These are phyloP conservation scores for Lodderomyces orthopsilosis DNA, from an alignment of 1,139 yeast species.

Conservation along the genomic window DNA sequence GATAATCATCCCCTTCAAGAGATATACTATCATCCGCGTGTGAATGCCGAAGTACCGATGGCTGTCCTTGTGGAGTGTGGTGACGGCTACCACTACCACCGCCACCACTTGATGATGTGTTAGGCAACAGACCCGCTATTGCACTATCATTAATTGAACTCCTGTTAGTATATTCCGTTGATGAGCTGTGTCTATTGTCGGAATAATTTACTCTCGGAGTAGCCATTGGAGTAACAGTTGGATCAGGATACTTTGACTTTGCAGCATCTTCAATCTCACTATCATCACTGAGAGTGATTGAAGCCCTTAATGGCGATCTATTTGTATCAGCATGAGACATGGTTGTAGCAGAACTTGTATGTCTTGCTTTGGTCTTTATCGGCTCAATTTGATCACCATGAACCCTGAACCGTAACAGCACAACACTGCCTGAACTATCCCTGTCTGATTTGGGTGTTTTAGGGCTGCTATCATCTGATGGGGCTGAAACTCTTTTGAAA, in stretches of 20 bases:
- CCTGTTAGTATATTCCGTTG: slow-evolving; percentile 3
- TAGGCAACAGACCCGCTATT: slow-evolving; percentile 12
- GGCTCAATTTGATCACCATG: slow-evolving; percentile 11
- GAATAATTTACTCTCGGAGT: slow-evolving; percentile 8
- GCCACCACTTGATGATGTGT: slow-evolving; percentile 5
- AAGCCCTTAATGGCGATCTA: slow-evolving; percentile 10
- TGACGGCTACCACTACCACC: neutral
- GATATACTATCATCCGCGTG: neutral
- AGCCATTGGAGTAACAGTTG: slow-evolving; percentile 13
- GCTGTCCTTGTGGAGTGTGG: slow-evolving; percentile 3
- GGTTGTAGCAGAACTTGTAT: slow-evolving; percentile 8
- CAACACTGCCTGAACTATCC: slow-evolving; percentile 7
- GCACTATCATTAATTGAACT: slow-evolving; percentile 6
- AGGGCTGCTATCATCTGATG: slow-evolving; percentile 4
- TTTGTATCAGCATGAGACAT: slow-evolving; percentile 6
- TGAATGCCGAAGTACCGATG: neutral
- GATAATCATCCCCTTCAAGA: neutral
- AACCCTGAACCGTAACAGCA: slow-evolving; percentile 7
- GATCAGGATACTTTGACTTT: slow-evolving; percentile 13
- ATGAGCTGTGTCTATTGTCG: slow-evolving; percentile 4
- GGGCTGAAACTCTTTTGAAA: slow-evolving; percentile 4
- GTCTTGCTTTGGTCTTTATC: slow-evolving; percentile 6
- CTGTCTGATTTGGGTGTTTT: slow-evolving; percentile 5
- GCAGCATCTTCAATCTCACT: slow-evolving; percentile 14
- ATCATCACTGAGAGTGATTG: slow-evolving; percentile 15